Evolutionary conservation across 2,329 filamentous ascomycete species (phyloP).

Genomic region (Teratosphaeria nubilosa): DNA sequence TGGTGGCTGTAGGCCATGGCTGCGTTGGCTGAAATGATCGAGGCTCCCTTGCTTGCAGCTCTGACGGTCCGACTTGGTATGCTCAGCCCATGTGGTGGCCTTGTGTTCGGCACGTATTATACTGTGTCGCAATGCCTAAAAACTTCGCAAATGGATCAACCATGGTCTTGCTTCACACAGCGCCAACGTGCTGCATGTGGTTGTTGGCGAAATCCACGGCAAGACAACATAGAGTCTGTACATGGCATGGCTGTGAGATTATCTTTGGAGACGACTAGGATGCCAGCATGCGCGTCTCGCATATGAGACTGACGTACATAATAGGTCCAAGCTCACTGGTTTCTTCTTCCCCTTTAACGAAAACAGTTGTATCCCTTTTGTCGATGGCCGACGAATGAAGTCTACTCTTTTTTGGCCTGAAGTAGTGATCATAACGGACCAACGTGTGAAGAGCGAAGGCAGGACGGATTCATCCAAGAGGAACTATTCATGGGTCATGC

Average conservation of each 20-base stretch:
- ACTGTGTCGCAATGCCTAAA: not conserved
- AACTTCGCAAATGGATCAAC: not conserved
- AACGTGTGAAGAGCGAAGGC: not conserved
- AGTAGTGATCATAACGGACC: not conserved
- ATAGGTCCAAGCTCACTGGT: not conserved
- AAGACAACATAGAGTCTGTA: not conserved
- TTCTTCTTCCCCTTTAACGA: not conserved
- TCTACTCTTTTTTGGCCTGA: not conserved
- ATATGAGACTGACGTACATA: not conserved
- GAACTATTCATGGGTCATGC: not conserved
- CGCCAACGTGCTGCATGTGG: not conserved
- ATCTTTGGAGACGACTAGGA: not conserved
- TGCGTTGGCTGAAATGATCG: not conserved
- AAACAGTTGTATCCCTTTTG: not conserved
- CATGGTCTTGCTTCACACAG: not conserved
- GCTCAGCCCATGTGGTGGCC: not conserved
- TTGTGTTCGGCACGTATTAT: not conserved
- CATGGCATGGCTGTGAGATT: not conserved
- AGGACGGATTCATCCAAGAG: not conserved
- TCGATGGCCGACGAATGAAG: not conserved
- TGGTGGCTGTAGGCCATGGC: constrained; percentile 1
- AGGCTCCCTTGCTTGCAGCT: not conserved
- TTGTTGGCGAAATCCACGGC: not conserved
- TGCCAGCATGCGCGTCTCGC: not conserved
- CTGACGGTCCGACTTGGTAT: not conserved